Base-by-base conservation (phyloP, 805 yeast genomes). In the Saccharomycopsis lassenensis region DNA sequence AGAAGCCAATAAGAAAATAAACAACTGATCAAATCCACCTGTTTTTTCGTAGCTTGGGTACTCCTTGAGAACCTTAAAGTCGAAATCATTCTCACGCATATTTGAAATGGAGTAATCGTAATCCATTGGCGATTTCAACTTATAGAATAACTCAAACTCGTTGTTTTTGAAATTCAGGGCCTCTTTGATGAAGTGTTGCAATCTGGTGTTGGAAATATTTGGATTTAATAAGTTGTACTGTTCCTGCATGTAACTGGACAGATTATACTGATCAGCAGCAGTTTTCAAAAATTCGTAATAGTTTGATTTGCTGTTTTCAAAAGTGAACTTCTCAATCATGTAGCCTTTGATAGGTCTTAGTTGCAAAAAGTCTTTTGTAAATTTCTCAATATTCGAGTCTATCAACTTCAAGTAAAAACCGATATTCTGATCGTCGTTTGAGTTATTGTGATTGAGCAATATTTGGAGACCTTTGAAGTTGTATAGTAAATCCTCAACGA, bases 301-400 rank as follows among this genome's bases (percentile, higher is more conserved):
- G 19, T 29, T 16, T 16, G 6, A 6, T 8, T 7, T 24, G 11
- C 15, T 18, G 21, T 19, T 35, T 12, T 23, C 16, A 27, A 34
- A 38, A 21, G 17, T 25, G 21, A 14, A 40, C 29, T 40, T 37
- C 26, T 40, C 44, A 29, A 40, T 37, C 29, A 40, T 14, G 22
- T 37, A 40, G 11, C 44, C 44, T 19, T 36, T 36, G 18, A 40
- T 28, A 22, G 44, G 41, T 12, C 27, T 40, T 12, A 36, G 12
- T 8, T 24, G 12, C 3, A 40, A 23, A 17, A 40, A 29, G n/a
- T 12, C n/a, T n/a, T 15, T 8, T 20, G 31, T 19, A 18, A 25
- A 27, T 8, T 17, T 21, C 11, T 27, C 12, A 22, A 37, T 33
- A 23, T 32, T 16, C 7, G 21, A 22, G 12, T 11, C 29, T n/a